phyloP scores from a whole-genome alignment of 139 green algal genomes.

The Volvox reticuliferus region DNA sequence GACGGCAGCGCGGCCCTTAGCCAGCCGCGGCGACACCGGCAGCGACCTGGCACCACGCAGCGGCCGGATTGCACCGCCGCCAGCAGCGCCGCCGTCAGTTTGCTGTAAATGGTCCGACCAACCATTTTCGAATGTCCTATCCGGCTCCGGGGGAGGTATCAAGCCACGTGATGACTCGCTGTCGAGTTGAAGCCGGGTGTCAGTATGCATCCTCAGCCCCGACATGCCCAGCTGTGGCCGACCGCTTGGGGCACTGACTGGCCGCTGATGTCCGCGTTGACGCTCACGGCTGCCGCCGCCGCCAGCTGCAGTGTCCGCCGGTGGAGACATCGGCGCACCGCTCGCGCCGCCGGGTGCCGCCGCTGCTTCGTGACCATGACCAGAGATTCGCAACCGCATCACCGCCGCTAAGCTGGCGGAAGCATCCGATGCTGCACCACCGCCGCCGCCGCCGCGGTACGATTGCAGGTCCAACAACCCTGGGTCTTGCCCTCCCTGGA shows the following conservation, averaged over 20 bases:
- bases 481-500: neutral
- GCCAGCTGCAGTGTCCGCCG: neutral
- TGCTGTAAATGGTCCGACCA: neutral
- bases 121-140: neutral
- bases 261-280: neutral
- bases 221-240: neutral
- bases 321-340: neutral
- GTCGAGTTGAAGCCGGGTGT: neutral
- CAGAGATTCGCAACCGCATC: neutral
- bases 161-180: neutral
- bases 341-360: neutral
- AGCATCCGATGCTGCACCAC: neutral
- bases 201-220: neutral
- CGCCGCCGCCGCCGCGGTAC: neutral
- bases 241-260: neutral
- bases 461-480: neutral
- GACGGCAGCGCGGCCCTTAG: neutral
- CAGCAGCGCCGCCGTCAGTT: neutral
- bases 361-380: neutral
- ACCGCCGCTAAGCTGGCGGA: neutral
- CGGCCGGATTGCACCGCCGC: neutral
- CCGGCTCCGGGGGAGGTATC: neutral
- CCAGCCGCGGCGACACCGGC: conserved; percentile 10
- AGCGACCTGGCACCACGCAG: neutral
- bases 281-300: neutral